Conservation (phyloP, 139 green algal species). For the Trebouxia sp. region DNA sequence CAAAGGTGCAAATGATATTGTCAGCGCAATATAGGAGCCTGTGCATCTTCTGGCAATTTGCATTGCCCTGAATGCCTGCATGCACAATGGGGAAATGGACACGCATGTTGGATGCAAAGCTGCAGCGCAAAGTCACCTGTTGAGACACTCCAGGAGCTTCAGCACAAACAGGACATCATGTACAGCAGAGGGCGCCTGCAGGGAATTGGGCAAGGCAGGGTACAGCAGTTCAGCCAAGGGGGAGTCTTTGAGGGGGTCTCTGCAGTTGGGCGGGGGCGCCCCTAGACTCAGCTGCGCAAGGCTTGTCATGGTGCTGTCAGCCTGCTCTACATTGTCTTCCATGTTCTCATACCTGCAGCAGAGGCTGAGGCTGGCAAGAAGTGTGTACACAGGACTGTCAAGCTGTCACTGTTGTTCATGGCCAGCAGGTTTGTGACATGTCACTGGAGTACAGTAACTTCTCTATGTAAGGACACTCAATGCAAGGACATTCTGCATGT, state of each 20-base stretch:
- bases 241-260: conserved; percentile 26
- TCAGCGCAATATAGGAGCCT: too few species aligned
- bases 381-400: neutral
- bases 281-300: conserved; percentile 6
- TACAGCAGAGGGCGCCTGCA: conserved; percentile 34
- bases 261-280: neutral
- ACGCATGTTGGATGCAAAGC: neutral
- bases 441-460: neutral
- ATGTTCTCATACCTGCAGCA: conserved; percentile 19
- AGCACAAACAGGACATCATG: conserved; percentile 70
- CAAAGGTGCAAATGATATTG: too few species aligned
- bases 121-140: conserved; percentile 45
- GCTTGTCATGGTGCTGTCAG: neutral
- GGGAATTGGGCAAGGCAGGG: neutral
- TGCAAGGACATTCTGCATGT: too few species aligned
- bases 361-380: neutral
- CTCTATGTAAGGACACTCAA: too few species aligned
- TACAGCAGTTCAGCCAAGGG: conserved; percentile 61
- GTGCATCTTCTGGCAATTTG: too few species aligned
- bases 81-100: neutral
- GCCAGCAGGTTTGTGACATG: neutral
- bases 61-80: neutral
- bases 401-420: neutral
- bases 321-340: neutral
- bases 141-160: conserved; percentile 73